Evolutionary conservation across 495 filamentous ascomycete genomes (phyloP).

Genomic region (Aspergillus egyptiacus): DNA sequence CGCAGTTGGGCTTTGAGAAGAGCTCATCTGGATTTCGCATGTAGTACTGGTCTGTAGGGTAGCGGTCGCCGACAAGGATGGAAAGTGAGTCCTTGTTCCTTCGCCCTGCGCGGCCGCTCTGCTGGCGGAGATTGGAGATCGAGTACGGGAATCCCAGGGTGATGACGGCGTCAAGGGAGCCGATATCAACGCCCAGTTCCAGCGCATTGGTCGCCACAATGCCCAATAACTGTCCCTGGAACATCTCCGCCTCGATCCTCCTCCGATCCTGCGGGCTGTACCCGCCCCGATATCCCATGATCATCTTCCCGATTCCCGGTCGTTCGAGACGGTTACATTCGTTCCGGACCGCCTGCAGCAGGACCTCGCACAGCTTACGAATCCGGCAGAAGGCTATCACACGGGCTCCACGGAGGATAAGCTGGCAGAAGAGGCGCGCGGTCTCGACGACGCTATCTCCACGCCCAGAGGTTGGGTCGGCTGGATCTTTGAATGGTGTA

Average conservation of each 20-base stretch:
- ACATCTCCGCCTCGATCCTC: constrained; percentile 92
- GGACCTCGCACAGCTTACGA: constrained; percentile 78
- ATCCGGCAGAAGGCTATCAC: constrained; percentile 93
- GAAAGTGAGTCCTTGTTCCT: constrained; percentile 92
- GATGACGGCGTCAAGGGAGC: constrained; percentile 87
- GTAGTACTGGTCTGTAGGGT: constrained; percentile 90
- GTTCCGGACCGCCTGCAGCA: constrained; percentile 71
- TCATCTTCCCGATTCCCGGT: constrained; percentile 64
- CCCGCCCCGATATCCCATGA: constrained; percentile 95
- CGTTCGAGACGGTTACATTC: constrained; percentile 70
- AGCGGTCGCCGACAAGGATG: constrained; percentile 85
- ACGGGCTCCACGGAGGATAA: constrained; percentile 81
- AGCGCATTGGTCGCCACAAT: constrained; percentile 92
- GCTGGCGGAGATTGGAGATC: constrained; percentile 88
- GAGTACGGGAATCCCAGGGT: constrained; percentile 94
- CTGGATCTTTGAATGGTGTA: constrained; percentile 87
- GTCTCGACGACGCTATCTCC: constrained; percentile 78
- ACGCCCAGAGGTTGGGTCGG: constrained; percentile 78
- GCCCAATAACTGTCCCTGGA: constrained; percentile 86
- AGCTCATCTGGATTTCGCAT: constrained; percentile 96
- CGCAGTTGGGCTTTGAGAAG: constrained; percentile 87
- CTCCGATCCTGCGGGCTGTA: constrained; percentile 94
- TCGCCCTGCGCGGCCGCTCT: constrained; percentile 88
- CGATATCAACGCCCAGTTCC: constrained; percentile 93
- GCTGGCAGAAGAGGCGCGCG: constrained; percentile 81